phyloP scores from a whole-genome alignment of 2,329 filamentous ascomycete species.

The Dothideomycetes sp. region DNA sequence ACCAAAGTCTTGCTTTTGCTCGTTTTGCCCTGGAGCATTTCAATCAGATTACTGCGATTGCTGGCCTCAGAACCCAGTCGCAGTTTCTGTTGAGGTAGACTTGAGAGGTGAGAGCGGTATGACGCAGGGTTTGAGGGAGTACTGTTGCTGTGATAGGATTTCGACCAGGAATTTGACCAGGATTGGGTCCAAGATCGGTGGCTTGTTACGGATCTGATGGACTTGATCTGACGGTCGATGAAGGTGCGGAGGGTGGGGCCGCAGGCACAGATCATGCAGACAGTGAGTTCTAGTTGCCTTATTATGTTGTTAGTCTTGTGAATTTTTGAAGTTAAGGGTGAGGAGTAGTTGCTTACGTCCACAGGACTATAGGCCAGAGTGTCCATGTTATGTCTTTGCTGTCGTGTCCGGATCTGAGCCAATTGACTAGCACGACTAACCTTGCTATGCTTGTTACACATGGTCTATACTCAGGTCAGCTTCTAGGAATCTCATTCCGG shows the following conservation, averaged over 20 bases:
- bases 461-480: no score
- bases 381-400: conserved; percentile 4
- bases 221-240: conserved; percentile 9
- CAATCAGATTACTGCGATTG: conserved; percentile 1
- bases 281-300: conserved; percentile 11
- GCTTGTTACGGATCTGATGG: conserved; percentile 2
- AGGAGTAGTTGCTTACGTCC: not conserved
- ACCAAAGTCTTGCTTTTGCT: conserved; percentile 5
- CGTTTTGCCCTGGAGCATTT: not conserved
- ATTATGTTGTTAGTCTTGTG: not conserved
- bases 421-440: conserved; percentile 3
- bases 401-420: not conserved
- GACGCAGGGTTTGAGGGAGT: not conserved
- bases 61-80: not conserved
- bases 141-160: conserved; percentile 1
- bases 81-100: not conserved
- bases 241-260: conserved; percentile 9
- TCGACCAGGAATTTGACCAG: not conserved
- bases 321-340: not conserved
- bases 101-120: not conserved
- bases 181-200: not conserved
- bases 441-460: conserved; percentile 7
- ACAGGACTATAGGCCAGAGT: conserved; percentile 4
- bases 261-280: conserved; percentile 12
- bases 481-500: no score